Base-by-base conservation (phyloP, 805 yeast species). In the Candida arabinofermentans region DNA sequence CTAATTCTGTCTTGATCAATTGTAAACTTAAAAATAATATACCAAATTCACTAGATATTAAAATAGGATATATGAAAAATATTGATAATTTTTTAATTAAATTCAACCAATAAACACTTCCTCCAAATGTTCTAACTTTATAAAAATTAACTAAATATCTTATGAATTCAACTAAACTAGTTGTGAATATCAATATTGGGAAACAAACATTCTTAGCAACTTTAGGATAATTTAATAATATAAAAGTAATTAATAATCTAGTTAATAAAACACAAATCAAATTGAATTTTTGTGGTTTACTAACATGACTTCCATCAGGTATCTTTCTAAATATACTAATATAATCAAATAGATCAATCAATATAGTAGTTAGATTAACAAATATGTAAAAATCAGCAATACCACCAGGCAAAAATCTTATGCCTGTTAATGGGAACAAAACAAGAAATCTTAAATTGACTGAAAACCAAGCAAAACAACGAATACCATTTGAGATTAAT, bases 391-490 rank as follows among this genome's bases (percentile, higher is more conserved):
- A 83, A 49, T 77, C 84, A 34, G 86, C 85, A 10, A 83, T 77
- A 0, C 87, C 89, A 6, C 83, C 87, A 1, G 88, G 84, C 17
- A 83, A 58, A 49, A 80, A 83, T 48, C 67, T 68, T 24, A 78
- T 60, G 0, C 87, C 85, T n/a, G 80, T 86, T 21, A 83, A 61
- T 1, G 86, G 86, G 34, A 77, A 62, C 24, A 83, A 61, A 1
- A 81, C 61, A 12, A 70, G 41, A 47, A 81, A 69, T 36, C 91
- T 59, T 2, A 68, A 51, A 39, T 61, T 64, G 44, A 77, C 73
- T 44, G 76, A 66, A 7, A 67, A 51, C 81, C 81, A 75, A 16
- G 75, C 58, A 3, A 73, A 61, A 13, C 68, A 55, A 1, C 71
- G 49, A 6, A 65, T 64, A 3, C 40, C 6, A 34, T 57, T 45